A percentile compares a stretch with the other conserved stretches of the same genome.
phyloP scores from a whole-genome alignment of 2,329 filamentous ascomycete species.

The Cordyceps cicadae region DNA sequence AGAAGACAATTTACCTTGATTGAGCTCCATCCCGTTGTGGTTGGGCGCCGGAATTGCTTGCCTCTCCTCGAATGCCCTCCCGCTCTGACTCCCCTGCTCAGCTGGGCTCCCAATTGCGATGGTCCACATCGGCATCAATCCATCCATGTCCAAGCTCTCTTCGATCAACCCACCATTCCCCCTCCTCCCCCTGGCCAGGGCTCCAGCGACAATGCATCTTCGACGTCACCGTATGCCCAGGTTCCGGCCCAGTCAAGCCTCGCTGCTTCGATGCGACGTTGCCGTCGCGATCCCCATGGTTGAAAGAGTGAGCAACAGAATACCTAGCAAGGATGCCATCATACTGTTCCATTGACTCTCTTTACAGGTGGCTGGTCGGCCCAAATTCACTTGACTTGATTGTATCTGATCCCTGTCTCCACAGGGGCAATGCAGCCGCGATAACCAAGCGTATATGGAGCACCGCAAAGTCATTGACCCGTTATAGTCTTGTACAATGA shows the following conservation, averaged over 20 bases:
- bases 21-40: neutral
- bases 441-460: neutral
- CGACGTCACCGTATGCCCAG: neutral
- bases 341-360: neutral
- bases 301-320: neutral
- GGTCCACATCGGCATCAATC: slow-evolving; percentile 3
- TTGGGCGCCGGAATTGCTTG: neutral
- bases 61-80: neutral
- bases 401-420: neutral
- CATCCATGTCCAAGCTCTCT: neutral
- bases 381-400: neutral
- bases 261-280: neutral
- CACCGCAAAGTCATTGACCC: neutral
- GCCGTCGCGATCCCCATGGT: neutral
- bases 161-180: neutral
- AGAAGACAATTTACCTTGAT: neutral
- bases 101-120: slow-evolving; percentile 2
- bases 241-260: neutral
- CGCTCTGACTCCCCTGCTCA: slow-evolving; percentile 1
- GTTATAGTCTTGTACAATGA: neutral
- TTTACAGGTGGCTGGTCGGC: neutral
- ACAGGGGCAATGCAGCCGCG: neutral
- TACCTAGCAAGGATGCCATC: neutral
- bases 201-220: slow-evolving; percentile 1
- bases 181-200: neutral